phyloP scores from a whole-genome alignment of 495 filamentous ascomycete species.

The Acidomyces sp. region DNA sequence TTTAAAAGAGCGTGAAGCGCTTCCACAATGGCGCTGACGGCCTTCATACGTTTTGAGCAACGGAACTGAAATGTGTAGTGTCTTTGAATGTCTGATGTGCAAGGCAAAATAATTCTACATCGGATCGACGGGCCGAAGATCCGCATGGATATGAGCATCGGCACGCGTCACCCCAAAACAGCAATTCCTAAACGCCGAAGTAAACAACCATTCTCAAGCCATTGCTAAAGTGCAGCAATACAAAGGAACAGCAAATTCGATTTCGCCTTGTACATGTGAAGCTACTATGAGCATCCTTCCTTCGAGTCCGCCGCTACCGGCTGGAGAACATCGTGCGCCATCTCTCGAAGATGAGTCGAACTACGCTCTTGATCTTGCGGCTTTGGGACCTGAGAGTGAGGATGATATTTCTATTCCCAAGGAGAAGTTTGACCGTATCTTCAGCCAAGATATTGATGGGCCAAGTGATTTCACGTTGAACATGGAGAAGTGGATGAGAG shows the following conservation, averaged over 20 bases:
- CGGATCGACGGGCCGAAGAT: too few relatives aligned
- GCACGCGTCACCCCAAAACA: neutral
- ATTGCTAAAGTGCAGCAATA: neutral
- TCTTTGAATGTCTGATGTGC: too few relatives aligned
- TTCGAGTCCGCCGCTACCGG: conserved; percentile 16
- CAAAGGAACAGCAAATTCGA: too few relatives aligned
- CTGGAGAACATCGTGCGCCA: conserved; percentile 10
- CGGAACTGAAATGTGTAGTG: neutral
- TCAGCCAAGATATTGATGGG: conserved; percentile 27
- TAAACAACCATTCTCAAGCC: neutral
- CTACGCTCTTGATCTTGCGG: conserved; percentile 19
- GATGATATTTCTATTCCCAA: conserved; percentile 3
- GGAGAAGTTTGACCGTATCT: conserved; percentile 13
- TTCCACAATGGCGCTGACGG: neutral
- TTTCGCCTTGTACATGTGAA: too few relatives aligned
- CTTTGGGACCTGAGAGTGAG: conserved; percentile 10
- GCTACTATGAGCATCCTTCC: conserved; percentile 1
- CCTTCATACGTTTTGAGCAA: conserved; percentile 1
- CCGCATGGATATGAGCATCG: conserved; percentile 5
- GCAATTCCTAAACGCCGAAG: neutral
- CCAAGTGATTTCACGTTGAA: conserved; percentile 31
- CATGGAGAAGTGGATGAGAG: conserved; percentile 27
- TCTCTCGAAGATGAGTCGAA: conserved; percentile 12
- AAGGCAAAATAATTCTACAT: too few relatives aligned
- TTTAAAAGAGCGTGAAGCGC: neutral